phyloP scores from a whole-genome alignment of 768 basidiomycete species.

The Bullera alba region DNA sequence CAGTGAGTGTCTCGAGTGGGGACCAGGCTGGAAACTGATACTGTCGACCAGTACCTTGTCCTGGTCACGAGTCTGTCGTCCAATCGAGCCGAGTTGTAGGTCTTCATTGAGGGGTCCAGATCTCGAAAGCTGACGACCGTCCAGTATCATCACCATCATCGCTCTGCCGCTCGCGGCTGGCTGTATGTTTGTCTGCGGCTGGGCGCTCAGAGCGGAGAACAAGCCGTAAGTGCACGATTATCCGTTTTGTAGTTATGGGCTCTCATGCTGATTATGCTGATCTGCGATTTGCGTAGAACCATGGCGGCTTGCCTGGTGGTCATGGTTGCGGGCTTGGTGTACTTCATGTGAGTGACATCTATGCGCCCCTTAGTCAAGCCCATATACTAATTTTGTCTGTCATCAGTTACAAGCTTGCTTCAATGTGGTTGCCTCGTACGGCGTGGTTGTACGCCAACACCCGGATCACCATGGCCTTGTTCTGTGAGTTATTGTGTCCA shows the following conservation, averaged over 20 bases:
- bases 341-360: slow-evolving; percentile 26
- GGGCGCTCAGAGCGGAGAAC: slow-evolving; percentile 29
- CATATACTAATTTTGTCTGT: not conserved
- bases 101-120: not conserved
- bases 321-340: slow-evolving; percentile 27
- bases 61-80: slow-evolving; percentile 17
- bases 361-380: not conserved
- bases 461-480: slow-evolving; percentile 29
- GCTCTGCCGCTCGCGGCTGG: slow-evolving; percentile 22
- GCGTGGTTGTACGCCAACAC: slow-evolving; percentile 29
- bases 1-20: slow-evolving; percentile 13
- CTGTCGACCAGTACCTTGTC: slow-evolving; percentile 18
- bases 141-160: slow-evolving; percentile 29
- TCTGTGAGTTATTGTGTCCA: slow-evolving; percentile 14
- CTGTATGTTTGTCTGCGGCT: slow-evolving; percentile 24
- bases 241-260: not conserved
- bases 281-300: slow-evolving; percentile 5
- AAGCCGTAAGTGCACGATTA: slow-evolving; percentile 16
- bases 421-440: slow-evolving; percentile 27
- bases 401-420: slow-evolving; percentile 33
- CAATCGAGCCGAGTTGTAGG: slow-evolving; percentile 30
- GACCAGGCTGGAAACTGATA: not conserved
- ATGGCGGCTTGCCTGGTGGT: slow-evolving; percentile 20
- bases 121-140: not conserved
- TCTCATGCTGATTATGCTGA: no score